These are phyloP conservation scores for Phytopythium delawarense DNA, from an alignment of 352 stramenopile genomes.

Conservation along the genomic window DNA sequence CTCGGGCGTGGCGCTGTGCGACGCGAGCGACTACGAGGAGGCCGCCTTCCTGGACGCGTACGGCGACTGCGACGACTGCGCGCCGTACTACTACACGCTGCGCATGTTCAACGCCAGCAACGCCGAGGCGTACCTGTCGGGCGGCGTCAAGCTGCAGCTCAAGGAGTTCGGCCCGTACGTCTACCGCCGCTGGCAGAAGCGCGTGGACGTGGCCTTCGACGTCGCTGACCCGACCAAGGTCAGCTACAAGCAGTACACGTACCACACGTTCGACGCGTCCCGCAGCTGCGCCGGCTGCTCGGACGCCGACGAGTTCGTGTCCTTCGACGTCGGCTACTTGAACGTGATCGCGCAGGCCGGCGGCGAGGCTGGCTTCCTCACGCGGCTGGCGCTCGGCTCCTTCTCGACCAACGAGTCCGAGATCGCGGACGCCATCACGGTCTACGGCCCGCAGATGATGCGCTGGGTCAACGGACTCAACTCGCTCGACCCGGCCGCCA, in stretches of 20 bases:
- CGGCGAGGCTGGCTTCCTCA: slow-evolving; percentile 51
- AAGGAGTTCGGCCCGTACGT: slow-evolving; percentile 58
- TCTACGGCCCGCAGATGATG: slow-evolving; percentile 61
- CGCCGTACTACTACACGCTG: slow-evolving; percentile 46
- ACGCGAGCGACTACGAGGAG: slow-evolving; percentile 21
- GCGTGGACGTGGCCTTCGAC: slow-evolving; percentile 46
- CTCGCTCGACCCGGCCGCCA: slow-evolving; percentile 43
- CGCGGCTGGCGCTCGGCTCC: slow-evolving; percentile 39
- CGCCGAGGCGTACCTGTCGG: slow-evolving; percentile 38
- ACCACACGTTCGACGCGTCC: slow-evolving; percentile 45
- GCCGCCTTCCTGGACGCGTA: slow-evolving; percentile 43
- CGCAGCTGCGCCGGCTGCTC: slow-evolving; percentile 46
- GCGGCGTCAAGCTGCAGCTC: slow-evolving; percentile 48
- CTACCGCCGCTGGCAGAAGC: slow-evolving; percentile 57
- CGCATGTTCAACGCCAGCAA: slow-evolving; percentile 42
- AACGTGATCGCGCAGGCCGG: slow-evolving; percentile 60
- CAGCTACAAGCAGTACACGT: slow-evolving; percentile 63
- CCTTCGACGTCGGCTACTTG: slow-evolving; percentile 57
- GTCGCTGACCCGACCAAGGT: slow-evolving; percentile 33
- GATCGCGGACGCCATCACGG: slow-evolving; percentile 23
- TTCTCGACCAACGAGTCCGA: slow-evolving; percentile 31
- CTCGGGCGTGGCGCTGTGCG: slow-evolving; percentile 37
- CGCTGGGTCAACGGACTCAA: slow-evolving; percentile 60
- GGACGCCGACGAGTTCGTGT: slow-evolving; percentile 42
- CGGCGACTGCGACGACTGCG: slow-evolving; percentile 53